phyloP scores from a whole-genome alignment of 2,329 filamentous ascomycete species.

The Fusarium nygamai region DNA sequence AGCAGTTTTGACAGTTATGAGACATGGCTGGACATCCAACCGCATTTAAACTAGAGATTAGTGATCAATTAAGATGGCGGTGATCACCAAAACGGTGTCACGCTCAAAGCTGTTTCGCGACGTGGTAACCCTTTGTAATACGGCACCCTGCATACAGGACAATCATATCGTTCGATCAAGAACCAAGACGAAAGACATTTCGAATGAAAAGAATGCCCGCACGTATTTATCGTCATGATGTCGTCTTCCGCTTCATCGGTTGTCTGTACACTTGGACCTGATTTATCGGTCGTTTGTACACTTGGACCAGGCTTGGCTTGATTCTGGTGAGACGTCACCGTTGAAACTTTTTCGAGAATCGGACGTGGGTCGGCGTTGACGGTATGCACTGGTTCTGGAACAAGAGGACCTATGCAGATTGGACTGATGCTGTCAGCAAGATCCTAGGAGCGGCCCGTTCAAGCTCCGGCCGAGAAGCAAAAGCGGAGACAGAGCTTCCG shows the following conservation, averaged over 20 bases:
- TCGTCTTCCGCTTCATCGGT: slow-evolving; percentile 35
- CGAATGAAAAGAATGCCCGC: slow-evolving; percentile 53
- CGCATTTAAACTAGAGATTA: slow-evolving; percentile 6
- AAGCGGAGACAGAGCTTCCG: slow-evolving; percentile 11
- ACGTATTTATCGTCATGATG: slow-evolving; percentile 50
- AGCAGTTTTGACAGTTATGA: not conserved
- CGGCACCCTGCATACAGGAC: slow-evolving; percentile 51
- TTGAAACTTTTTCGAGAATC: slow-evolving; percentile 29
- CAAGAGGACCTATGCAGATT: slow-evolving; percentile 48
- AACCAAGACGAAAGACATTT: slow-evolving; percentile 54
- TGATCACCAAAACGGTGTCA: slow-evolving; percentile 37
- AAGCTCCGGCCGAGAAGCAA: slow-evolving; percentile 6
- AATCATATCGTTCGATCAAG: slow-evolving; percentile 48
- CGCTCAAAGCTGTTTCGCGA: slow-evolving; percentile 22
- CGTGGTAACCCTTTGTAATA: slow-evolving; percentile 43
- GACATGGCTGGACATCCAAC: not conserved
- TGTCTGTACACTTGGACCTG: not conserved
- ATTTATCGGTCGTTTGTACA: not conserved
- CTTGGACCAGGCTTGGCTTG: not conserved
- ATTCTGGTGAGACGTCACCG: slow-evolving; percentile 9
- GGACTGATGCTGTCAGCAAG: slow-evolving; percentile 37
- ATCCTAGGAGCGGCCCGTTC: not conserved
- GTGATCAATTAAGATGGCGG: slow-evolving; percentile 1
- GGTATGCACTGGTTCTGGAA: slow-evolving; percentile 40
- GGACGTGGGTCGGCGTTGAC: slow-evolving; percentile 23